phyloP scores from a whole-genome alignment of 441 rosid genomes.

The Metrosideros polymorpha region DNA sequence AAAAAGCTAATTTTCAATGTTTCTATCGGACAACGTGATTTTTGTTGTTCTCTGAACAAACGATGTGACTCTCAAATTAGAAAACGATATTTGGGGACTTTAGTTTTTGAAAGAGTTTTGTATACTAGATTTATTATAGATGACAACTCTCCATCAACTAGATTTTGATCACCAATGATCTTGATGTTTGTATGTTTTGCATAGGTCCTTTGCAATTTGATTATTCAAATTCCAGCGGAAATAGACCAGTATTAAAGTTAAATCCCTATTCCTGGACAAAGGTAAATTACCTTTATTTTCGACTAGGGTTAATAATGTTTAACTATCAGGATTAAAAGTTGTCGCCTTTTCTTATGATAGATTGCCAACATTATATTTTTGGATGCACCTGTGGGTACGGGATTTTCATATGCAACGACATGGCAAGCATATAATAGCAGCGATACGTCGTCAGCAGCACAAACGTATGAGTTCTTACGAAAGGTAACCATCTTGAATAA shows the following conservation, averaged over 20 bases:
- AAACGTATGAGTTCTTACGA: not conserved
- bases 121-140: not conserved
- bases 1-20: too few relatives aligned
- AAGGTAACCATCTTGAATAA: not conserved
- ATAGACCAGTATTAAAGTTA: not conserved
- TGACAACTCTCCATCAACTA: not conserved
- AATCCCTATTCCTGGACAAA: slow-evolving; percentile 8
- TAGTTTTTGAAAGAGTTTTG: not conserved
- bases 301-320: not conserved
- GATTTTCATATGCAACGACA: slow-evolving; percentile 3
- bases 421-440: not conserved
- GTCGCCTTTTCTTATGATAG: not conserved
- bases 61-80: not conserved
- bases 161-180: not conserved
- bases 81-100: not conserved
- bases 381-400: slow-evolving; percentile 6
- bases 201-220: slow-evolving; percentile 18
- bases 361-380: slow-evolving; percentile 6
- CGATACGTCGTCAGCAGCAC: not conserved
- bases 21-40: too few relatives aligned
- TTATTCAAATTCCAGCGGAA: slow-evolving; percentile 3
- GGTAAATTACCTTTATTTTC: not conserved
- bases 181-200: not conserved
- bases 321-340: not conserved
- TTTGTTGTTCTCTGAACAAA: not conserved